A percentile compares a stretch with the other conserved stretches of the same genome.
These are phyloP conservation scores for Ophiostoma quercus DNA, from an alignment of 2,329 filamentous ascomycete genomes.

Conservation along the genomic window DNA sequence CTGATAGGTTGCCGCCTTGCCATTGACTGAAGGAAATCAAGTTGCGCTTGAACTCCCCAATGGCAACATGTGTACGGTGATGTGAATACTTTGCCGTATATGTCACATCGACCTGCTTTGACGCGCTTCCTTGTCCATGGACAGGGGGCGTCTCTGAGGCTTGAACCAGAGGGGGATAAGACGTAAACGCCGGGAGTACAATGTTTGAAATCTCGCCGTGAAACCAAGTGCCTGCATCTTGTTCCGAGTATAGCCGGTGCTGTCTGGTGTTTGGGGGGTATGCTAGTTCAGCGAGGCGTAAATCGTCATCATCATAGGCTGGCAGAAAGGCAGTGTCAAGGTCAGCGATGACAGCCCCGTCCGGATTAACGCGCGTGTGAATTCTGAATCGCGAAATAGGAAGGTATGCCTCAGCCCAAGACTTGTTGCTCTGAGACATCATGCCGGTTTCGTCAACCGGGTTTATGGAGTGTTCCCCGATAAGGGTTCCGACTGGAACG, in stretches of 20 bases:
- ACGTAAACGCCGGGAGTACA: not conserved
- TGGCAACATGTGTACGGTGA: not conserved
- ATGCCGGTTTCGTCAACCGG: not conserved
- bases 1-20: no score
- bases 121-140: not conserved
- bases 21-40: not conserved
- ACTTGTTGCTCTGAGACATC: not conserved
- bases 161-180: not conserved
- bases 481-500: not conserved
- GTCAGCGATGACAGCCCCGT: not conserved
- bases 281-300: not conserved
- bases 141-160: not conserved
- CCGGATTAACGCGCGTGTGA: not conserved
- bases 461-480: not conserved
- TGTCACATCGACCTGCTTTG: conserved; percentile 5
- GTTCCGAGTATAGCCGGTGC: not conserved
- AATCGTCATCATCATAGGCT: not conserved
- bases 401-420: not conserved
- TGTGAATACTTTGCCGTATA: not conserved
- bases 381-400: not conserved
- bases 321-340: not conserved
- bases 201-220: not conserved
- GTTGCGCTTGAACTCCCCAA: not conserved
- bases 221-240: not conserved
- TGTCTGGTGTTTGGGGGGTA: not conserved